Conservation (phyloP, 2,329 filamentous ascomycete species). For the Alternaria brassicicola region DNA sequence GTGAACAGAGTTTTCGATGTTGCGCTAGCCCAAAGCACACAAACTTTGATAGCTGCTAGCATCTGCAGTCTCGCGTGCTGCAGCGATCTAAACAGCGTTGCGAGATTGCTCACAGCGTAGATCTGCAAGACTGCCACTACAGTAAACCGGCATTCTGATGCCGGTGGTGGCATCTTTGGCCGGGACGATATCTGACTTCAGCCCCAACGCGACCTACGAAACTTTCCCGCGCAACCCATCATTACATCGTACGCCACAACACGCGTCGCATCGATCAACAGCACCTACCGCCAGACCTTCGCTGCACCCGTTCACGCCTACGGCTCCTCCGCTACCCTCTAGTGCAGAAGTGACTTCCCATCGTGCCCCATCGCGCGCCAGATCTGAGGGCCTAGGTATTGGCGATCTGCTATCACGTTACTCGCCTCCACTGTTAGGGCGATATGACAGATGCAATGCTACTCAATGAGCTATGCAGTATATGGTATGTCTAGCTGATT, state of each 20-base stretch:
- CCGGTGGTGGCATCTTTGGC: background rate
- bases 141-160: conserved; percentile 3
- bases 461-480: conserved; percentile 53
- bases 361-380: conserved; percentile 4
- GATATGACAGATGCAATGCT: conserved; percentile 46
- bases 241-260: conserved; percentile 2
- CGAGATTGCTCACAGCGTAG: conserved; percentile 3
- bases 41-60: background rate
- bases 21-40: background rate
- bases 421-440: conserved; percentile 1
- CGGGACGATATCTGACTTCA: background rate
- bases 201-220: conserved; percentile 6
- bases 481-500: conserved; percentile 50
- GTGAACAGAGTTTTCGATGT: background rate
- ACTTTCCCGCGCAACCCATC: conserved; percentile 4
- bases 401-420: conserved; percentile 14
- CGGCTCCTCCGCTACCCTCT: background rate
- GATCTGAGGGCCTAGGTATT: conserved; percentile 6
- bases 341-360: background rate
- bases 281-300: conserved; percentile 4
- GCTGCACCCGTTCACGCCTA: conserved; percentile 1
- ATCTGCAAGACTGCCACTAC: conserved; percentile 1
- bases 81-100: conserved; percentile 2
- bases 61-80: conserved; percentile 4
- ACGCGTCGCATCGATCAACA: background rate